Base-by-base conservation (phyloP, 345 rosid species). In the Populus deltoides region DNA sequence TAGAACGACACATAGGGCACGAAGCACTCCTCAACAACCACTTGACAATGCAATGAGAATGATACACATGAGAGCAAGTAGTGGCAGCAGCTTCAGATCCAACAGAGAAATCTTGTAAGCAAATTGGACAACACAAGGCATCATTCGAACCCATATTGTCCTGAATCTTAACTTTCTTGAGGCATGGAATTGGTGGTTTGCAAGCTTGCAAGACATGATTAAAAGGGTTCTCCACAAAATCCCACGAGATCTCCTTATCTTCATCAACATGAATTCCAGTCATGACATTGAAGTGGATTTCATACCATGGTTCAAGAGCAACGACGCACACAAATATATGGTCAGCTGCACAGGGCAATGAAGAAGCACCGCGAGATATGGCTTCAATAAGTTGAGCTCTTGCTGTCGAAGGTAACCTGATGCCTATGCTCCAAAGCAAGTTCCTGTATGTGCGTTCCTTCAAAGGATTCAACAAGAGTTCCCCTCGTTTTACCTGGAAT, bases 1-100 rank as follows among this genome's bases (percentile, higher is more conserved):
- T 55, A 2, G 61, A 59, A 45, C 55, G 72, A 65, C 76, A 78
- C 49, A 65, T 15, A 36, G 81, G 76, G 33, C 76, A 71, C 3
- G 55, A 36, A 6, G 36, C 49, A 15, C 33, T n/a, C 22, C 45
- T 77, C 25, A 36, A 2, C 41, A 63, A 15, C 81, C 72, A 72
- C 22, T 20, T 16, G 27, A 1, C 65, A n/a, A 65, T 78, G 81
- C 81, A 78, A 15, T 24, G 25, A 3, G 20, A 51, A 69, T 78
- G 81, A 20, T 49, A 78, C 27, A 71, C 36, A 47, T 77, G 75
- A 18, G 10, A 49, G 59, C 75, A 71, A 3, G 51, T 57, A 11
- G 36, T 63, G 20, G 38, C 15, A 5, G 61, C 12, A 25, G 75
- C 75, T 43, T 71, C 75, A 2, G 71, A 43, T 4, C 62, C 38